These are phyloP conservation scores for Penicillium decumbens DNA, from an alignment of 2,329 filamentous ascomycete genomes.

Conservation along the genomic window DNA sequence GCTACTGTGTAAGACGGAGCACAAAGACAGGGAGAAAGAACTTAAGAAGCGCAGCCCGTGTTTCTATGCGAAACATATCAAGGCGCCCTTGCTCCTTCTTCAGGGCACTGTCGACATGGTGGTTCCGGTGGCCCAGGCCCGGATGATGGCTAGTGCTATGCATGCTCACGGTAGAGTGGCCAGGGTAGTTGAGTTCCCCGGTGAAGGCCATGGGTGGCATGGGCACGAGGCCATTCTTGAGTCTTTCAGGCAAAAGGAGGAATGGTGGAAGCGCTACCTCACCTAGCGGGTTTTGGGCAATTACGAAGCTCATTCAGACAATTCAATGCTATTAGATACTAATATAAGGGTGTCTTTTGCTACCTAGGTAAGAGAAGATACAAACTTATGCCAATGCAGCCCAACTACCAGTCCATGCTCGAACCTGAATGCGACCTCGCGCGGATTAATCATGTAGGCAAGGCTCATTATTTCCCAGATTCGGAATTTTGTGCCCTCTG, in stretches of 20 bases:
- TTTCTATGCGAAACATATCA: slow-evolving; percentile 47
- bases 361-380: not conserved
- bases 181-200: slow-evolving; percentile 46
- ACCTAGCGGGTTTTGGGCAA: not conserved
- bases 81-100: slow-evolving; percentile 52
- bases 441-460: too few relatives aligned
- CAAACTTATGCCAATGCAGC: not conserved
- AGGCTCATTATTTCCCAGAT: not conserved
- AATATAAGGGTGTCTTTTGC: not conserved
- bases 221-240: slow-evolving; percentile 18
- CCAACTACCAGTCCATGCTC: not conserved
- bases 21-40: slow-evolving; percentile 41
- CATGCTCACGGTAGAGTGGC: slow-evolving; percentile 43
- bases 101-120: slow-evolving; percentile 55
- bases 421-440: not conserved
- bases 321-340: not conserved
- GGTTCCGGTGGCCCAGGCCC: slow-evolving; percentile 55
- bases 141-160: slow-evolving; percentile 50
- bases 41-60: slow-evolving; percentile 49
- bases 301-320: not conserved
- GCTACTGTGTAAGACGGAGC: slow-evolving; percentile 36
- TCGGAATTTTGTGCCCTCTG: not conserved
- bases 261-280: slow-evolving; percentile 19
- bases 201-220: slow-evolving; percentile 49
- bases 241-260: slow-evolving; percentile 15